These are phyloP conservation scores for Fulvia fulva DNA, from an alignment of 2,329 filamentous ascomycete species.

Conservation along the genomic window DNA sequence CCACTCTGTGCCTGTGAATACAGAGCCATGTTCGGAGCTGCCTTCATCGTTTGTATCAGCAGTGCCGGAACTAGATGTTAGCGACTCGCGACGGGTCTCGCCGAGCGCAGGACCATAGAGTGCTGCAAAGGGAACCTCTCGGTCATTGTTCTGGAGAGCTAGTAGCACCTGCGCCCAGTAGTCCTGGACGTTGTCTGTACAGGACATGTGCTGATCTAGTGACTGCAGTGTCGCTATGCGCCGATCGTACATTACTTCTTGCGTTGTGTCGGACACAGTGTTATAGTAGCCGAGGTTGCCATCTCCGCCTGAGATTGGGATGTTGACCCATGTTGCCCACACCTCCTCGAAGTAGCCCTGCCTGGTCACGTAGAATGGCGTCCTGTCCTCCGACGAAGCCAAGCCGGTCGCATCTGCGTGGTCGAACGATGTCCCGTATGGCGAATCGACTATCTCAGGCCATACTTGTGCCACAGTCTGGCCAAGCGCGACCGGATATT, in stretches of 20 bases:
- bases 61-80: neutral
- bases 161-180: constrained; percentile 16
- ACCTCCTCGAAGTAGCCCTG: constrained; percentile 16
- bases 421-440: constrained; percentile 8
- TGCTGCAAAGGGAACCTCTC: constrained; percentile 21
- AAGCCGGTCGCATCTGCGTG: constrained; percentile 16
- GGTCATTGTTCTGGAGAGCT: constrained; percentile 12
- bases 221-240: constrained; percentile 16
- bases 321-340: constrained; percentile 14
- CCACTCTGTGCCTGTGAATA: constrained; percentile 7
- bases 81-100: neutral
- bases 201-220: constrained; percentile 12
- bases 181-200: constrained; percentile 12
- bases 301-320: constrained; percentile 10
- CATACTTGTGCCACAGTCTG: constrained; percentile 17
- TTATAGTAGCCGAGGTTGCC: constrained; percentile 16
- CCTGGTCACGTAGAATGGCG: constrained; percentile 11
- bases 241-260: constrained; percentile 16
- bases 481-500: constrained; percentile 26
- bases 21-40: constrained; percentile 4
- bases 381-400: constrained; percentile 6
- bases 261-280: constrained; percentile 15
- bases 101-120: constrained; percentile 11
- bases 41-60: neutral
- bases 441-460: constrained; percentile 2